Conservation (phyloP, 2,329 filamentous ascomycete species). For the Penicillium janthinellum region DNA sequence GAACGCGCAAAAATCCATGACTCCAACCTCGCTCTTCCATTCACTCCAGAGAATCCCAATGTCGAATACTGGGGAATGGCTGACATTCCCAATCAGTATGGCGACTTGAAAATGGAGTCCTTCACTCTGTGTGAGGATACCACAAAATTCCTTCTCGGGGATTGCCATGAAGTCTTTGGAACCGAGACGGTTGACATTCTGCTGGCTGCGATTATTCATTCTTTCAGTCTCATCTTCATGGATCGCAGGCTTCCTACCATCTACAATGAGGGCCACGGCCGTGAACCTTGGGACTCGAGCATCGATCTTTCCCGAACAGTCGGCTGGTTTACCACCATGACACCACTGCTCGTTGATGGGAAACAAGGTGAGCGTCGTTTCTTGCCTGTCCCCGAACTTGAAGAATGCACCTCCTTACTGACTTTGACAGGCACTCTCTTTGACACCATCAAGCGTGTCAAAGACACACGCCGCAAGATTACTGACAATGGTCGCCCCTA, state of each 20-base stretch:
- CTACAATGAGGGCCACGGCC: conserved; percentile 54
- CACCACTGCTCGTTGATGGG: conserved; percentile 42
- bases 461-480: conserved; percentile 42
- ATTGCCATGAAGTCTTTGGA: conserved; percentile 36
- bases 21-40: conserved; percentile 26
- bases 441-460: conserved; percentile 40
- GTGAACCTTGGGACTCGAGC: conserved; percentile 48
- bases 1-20: conserved; percentile 29
- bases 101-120: conserved; percentile 37
- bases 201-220: conserved; percentile 43
- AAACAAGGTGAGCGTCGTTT: conserved; percentile 26
- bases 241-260: conserved; percentile 48
- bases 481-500: conserved; percentile 36
- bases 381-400: neutral
- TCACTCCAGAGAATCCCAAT: conserved; percentile 34
- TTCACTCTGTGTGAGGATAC: conserved; percentile 37
- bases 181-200: conserved; percentile 44
- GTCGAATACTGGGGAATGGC: conserved; percentile 43
- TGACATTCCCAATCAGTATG: conserved; percentile 35
- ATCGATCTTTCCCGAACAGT: conserved; percentile 52
- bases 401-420: conserved; percentile 4
- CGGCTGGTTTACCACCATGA: conserved; percentile 55
- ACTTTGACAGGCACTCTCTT: conserved; percentile 26
- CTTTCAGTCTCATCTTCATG: conserved; percentile 48
- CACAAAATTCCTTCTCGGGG: conserved; percentile 36